Percentiles rank a stretch among this genome's conserved stretches.
Conservation (phyloP, 257 asterid genomes). For the Thymus quinquecostatus region DNA sequence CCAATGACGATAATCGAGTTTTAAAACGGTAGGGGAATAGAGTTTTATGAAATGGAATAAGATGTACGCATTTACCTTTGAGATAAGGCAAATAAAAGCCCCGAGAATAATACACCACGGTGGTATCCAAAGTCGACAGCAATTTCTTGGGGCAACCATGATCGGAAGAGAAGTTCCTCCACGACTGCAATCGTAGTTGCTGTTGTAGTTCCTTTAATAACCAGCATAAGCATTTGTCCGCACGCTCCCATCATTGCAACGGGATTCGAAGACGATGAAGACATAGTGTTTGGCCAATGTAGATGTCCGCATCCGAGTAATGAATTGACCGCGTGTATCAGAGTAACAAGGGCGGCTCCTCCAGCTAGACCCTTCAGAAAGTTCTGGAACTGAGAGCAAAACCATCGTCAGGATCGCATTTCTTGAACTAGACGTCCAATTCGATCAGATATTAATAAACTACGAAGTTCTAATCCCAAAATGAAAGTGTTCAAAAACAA, state of each 20-base stretch:
- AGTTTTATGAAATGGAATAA: not conserved
- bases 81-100: slow-evolving; percentile 69
- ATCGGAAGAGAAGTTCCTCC: slow-evolving; percentile 86
- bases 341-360: slow-evolving; percentile 69
- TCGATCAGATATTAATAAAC: slow-evolving; percentile 11
- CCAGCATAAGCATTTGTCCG: slow-evolving; percentile 49
- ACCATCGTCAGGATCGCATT: no score
- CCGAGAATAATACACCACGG: slow-evolving; percentile 76
- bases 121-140: slow-evolving; percentile 79
- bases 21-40: slow-evolving; percentile 4
- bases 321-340: slow-evolving; percentile 60
- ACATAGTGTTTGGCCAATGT: slow-evolving; percentile 57
- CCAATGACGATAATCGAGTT: slow-evolving; percentile 12
- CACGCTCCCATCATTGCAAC: slow-evolving; percentile 54
- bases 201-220: slow-evolving; percentile 58
- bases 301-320: slow-evolving; percentile 69
- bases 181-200: slow-evolving; percentile 73
- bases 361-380: slow-evolving; percentile 74
- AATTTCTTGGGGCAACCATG: slow-evolving; percentile 96
- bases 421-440: slow-evolving; percentile 24
- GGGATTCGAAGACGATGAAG: slow-evolving; percentile 51
- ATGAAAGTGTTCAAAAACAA: slow-evolving; percentile 6
- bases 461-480: slow-evolving; percentile 24
- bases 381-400: slow-evolving; percentile 60
- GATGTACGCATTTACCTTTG: slow-evolving; percentile 59